These are phyloP conservation scores for Eimeria acervulina DNA, from an alignment of 169 alveolate genomes.

Conservation along the genomic window DNA sequence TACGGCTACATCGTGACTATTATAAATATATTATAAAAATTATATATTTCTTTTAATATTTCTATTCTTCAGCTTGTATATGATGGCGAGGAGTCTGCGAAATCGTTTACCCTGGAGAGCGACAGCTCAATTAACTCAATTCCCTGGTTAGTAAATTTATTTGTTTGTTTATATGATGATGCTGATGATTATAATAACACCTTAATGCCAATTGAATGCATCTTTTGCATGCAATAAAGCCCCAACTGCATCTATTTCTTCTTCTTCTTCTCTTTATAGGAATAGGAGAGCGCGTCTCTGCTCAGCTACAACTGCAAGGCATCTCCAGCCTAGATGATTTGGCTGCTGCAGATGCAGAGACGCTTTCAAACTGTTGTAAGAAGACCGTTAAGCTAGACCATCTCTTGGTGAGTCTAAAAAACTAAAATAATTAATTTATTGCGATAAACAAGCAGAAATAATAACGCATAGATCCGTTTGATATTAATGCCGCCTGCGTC, in stretches of 20 bases:
- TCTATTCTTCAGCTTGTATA: background rate
- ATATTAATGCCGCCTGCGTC: no score
- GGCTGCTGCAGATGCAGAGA: background rate
- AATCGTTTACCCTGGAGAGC: constrained; percentile 3
- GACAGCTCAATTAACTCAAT: constrained; percentile 6
- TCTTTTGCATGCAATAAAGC: background rate
- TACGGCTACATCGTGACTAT: no score
- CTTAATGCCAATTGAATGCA: no score
- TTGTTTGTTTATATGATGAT: background rate
- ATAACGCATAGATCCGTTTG: no score
- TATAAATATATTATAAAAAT: no score
- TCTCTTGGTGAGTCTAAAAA: background rate
- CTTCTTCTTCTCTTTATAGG: background rate
- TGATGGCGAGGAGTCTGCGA: background rate
- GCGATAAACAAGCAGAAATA: background rate
- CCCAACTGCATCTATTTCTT: background rate
- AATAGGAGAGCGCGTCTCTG: constrained; percentile 1
- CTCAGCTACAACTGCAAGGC: background rate
- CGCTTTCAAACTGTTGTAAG: background rate
- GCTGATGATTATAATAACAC: background rate
- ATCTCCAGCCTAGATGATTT: background rate
- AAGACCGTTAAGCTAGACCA: background rate
- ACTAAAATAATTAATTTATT: background rate
- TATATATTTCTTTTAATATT: no score
- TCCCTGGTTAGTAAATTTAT: constrained; percentile 9